Evolutionary conservation across 805 yeast genomes (phyloP), one percentile per base, ranked within the genome.

Genomic region (Suhomyces prunicola): DNA sequence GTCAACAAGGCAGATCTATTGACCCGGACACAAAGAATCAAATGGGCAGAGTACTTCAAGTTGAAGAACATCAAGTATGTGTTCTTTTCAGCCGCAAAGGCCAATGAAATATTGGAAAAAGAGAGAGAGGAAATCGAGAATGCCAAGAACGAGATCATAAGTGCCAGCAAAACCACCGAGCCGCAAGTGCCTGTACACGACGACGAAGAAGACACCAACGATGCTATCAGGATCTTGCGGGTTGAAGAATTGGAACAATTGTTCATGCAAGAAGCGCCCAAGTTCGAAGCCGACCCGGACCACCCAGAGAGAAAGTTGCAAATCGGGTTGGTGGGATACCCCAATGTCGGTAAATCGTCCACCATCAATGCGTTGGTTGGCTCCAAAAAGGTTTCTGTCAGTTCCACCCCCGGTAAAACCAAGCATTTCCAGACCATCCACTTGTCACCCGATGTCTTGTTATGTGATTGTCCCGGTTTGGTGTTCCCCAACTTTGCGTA

Each of bases 381-480:
- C 12, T 85, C 97, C 17, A 94, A 94, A 66, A 92, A 90, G 69
- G 99, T 94, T n/a, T 91, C 97, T 2, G 99, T 94, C 39, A 93
- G 98, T 2, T 80, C 98, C 1, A 94, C 99, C 1, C 99, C 99
- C 12, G 99, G 99, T 76, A 94, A 94, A 69, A 94, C 99, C 12
- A 94, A 94, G 69, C 99, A 94, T 78, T 94, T 94, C 80, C 99
- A 94, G 76, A 94, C 99, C 1, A 92, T 94, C 56, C 82, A 84
- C 65, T 79, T 94, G 45, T 84, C 97, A 0, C 88, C 87, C 50
- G 80, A 87, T 36, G 94, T 94, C 2, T 79, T 91, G 60, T 77
- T 94, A 50, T 94, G 98, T 73, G 99, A 94, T 79, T 94, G 99
- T 78, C 99, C 99, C 2, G 99, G 99, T 81, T 79, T 94, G 56